Base-by-base conservation (phyloP, 1,139 yeast genomes). In the Trichomonascaceae sp. region DNA sequence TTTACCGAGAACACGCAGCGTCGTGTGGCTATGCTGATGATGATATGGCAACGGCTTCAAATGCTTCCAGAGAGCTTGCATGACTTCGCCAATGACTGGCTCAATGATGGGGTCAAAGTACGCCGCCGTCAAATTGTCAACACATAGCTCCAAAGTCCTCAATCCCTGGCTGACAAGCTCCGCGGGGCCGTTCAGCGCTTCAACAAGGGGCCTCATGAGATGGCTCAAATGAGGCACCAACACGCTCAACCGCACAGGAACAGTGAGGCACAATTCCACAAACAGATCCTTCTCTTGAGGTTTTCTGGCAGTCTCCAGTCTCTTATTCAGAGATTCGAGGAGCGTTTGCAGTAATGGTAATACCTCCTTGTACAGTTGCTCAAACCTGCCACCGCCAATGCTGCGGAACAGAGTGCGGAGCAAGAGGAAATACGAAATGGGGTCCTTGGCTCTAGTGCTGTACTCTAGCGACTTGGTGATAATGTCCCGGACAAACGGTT, bases 51-150 rank as follows among this genome's bases (percentile, higher is more conserved):
- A 70, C 1, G 98, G 98, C 43, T 77, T 77, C 43, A 92, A 60
- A 46, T 89, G 93, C 43, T 74, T 78, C 92, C 96, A 92, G 30
- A 92, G 62, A 0, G 96, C 94, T 20, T 78, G 75, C 84, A 85
- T 80, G 2, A 92, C 85, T 45, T 89, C 96, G 39, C 81, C 92
- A 41, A 87, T 74, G 1, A 85, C 96, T 0, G 98, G 97, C 48
- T 85, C 97, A 41, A 92, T 75, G 52, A 89, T 84, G 1, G 98
- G 98, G 49, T 92, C 98, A 54, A 92, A 85, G 55, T 85, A 92
- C 48, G 87, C 94, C 0, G 97, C 93, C 0, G 97, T 89, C 38
- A 92, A 62, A 47, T 92, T 92, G 50, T 92, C 99, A 17, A 92
- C 95, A 51, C 98, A 89, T n/a, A 89, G 66, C 50, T 92, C 99